Evolutionary conservation across 305 asterid species (phyloP), one percentile per base, ranked within the genome.

Genomic region (Solanum chacoense): DNA sequence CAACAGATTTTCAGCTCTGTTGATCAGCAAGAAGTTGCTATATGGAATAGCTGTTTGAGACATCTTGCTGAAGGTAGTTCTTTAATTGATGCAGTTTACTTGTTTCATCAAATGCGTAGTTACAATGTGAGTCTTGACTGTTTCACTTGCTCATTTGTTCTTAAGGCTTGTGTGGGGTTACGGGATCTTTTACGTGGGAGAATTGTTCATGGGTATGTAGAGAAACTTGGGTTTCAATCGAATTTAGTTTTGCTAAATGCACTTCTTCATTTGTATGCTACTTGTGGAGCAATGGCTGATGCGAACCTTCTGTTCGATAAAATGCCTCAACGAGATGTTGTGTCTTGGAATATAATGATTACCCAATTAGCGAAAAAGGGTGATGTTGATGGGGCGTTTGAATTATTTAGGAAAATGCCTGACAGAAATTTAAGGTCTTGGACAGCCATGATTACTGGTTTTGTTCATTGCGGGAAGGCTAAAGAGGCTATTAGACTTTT

Each of bases 261-360:
- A 65, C 81, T 93, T 28, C 72, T 94, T 85, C 91, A 93, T 80
- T 87, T 93, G 8, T 95, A 94, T 87, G 96, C 96, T 13, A 90
- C 91, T 20, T 94, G 96, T 88, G 96, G 95, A 88, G 81, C 83
- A 77, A 88, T 91, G 18, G 32, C 37, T 35, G 93, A 92, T 89
- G 94, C 97, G 18, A 2, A 45, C 75, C 84, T 90, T 28, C 63
- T 95, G 91, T 95, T 95, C 75, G 92, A 91, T 67, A 91, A 91
- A 71, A 94, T 95, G 98, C 86, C 88, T 22, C 91, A 92, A 50
- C 86, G 94, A 65, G 97, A 94, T 89, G 89, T 90, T n/a, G 96
- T 95, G 85, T 91, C 96, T 20, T 95, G 97, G 98, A 95, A 95
- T 69, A 93, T 94, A 28, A 91, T 95, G 97, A 92, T 93, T 87